These are phyloP conservation scores for Viridothelium virens DNA, from an alignment of 495 filamentous ascomycete species.

Conservation along the genomic window DNA sequence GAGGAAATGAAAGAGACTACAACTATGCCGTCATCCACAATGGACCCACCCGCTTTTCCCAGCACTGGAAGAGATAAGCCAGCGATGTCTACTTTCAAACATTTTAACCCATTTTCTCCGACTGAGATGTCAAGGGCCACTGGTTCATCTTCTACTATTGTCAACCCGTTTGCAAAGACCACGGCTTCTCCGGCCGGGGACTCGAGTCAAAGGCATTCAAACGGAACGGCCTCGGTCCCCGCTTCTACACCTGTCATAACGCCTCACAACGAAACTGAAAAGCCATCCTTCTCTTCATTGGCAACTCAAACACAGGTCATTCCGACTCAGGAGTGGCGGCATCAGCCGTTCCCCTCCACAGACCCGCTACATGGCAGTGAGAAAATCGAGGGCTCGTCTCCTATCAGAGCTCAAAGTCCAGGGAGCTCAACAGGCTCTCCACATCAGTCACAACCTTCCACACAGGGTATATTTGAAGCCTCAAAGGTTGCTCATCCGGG, in stretches of 20 bases:
- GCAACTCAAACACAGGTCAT: no score
- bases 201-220: no score
- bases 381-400: no score
- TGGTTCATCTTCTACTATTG: not conserved
- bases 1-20: not conserved
- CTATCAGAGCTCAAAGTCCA: no score
- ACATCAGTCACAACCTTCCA: not conserved
- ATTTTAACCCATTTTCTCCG: not conserved
- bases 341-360: no score
- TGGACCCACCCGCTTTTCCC: no score
- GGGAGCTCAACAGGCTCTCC: not conserved
- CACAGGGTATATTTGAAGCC: not conserved
- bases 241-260: no score
- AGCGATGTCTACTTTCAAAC: not conserved
- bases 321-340: no score
- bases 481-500: not conserved
- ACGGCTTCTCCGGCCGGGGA: not conserved
- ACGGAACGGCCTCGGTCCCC: no score
- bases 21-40: not conserved
- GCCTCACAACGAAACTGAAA: no score
- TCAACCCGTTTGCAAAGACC: not conserved
- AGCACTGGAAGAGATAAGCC: not conserved
- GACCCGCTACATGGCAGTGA: no score
- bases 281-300: no score
- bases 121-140: not conserved